phyloP scores from a whole-genome alignment of 768 basidiomycete species.

The Hygrocybe coccinea region DNA sequence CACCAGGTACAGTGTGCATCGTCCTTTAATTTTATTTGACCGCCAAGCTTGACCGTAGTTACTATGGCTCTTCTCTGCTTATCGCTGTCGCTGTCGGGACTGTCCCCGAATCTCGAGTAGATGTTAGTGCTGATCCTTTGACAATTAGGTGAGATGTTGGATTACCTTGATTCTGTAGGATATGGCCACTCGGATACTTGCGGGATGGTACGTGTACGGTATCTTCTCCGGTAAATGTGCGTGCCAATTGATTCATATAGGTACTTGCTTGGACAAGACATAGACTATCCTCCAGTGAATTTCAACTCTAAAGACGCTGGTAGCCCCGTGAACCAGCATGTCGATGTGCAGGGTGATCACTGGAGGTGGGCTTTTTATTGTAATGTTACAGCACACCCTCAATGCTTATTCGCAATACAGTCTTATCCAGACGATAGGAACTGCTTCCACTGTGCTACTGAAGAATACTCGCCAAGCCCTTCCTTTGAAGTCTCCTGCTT shows the following conservation, averaged over 20 bases:
- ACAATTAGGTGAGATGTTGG: not conserved
- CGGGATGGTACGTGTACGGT: conserved; percentile 20
- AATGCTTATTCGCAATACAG: conserved; percentile 19
- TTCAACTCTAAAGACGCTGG: conserved; percentile 62
- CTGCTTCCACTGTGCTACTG: conserved; percentile 67
- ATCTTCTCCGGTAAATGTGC: not conserved
- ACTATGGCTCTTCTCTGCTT: conserved; percentile 64
- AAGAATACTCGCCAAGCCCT: conserved; percentile 61
- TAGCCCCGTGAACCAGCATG: conserved; percentile 50
- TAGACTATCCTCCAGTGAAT: conserved; percentile 58
- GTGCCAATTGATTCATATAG: conserved; percentile 32
- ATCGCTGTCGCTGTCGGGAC: conserved; percentile 65
- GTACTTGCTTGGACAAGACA: conserved; percentile 65
- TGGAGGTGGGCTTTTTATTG: conserved; percentile 10
- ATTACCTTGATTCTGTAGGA: conserved; percentile 34
- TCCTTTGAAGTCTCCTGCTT: conserved; percentile 55
- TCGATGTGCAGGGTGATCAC: conserved; percentile 71
- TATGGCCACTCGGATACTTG: conserved; percentile 78
- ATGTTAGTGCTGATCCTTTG: conserved; percentile 18
- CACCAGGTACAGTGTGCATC: not conserved
- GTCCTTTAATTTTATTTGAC: conserved; percentile 24
- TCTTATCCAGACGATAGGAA: conserved; percentile 69
- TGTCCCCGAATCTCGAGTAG: conserved; percentile 58
- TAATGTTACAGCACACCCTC: not conserved
- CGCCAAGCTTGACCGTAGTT: conserved; percentile 40